Percentiles rank a stretch among this genome's conserved stretches.
These are phyloP conservation scores for Lentithecium fluviatile DNA, from an alignment of 495 filamentous ascomycete genomes.

Conservation along the genomic window DNA sequence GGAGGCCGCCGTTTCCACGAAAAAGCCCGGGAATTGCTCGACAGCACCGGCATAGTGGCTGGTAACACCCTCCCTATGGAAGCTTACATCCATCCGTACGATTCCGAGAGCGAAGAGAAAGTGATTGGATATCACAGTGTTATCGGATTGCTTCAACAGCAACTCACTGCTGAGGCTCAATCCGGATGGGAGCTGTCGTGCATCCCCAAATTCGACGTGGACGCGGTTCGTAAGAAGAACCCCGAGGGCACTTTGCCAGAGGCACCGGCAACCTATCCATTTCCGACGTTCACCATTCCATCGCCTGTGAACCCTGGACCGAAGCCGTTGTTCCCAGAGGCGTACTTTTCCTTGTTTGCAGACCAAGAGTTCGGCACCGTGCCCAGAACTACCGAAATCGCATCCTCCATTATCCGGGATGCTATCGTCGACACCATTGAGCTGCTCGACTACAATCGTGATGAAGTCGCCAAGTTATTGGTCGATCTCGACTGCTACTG, in stretches of 20 bases:
- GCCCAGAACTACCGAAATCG: slow-evolving; percentile 69
- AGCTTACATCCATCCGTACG: slow-evolving; percentile 78
- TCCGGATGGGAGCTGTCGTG: slow-evolving; percentile 73
- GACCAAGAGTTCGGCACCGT: slow-evolving; percentile 91
- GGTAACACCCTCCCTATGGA: slow-evolving; percentile 79
- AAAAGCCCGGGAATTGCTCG: slow-evolving; percentile 73
- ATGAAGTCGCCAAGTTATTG: slow-evolving; percentile 78
- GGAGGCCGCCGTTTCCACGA: slow-evolving; percentile 62
- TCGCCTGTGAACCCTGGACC: slow-evolving; percentile 69
- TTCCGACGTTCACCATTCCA: slow-evolving; percentile 74
- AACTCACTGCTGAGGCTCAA: slow-evolving; percentile 70
- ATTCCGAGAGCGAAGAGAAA: slow-evolving; percentile 52
- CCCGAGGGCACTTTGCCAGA: slow-evolving; percentile 19
- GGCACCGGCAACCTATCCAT: slow-evolving; percentile 58
- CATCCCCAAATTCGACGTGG: slow-evolving; percentile 79
- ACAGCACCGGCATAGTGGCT: slow-evolving; percentile 90
- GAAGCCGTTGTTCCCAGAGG: slow-evolving; percentile 80
- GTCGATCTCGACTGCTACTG: slow-evolving; percentile 97
- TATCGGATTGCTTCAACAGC: slow-evolving; percentile 80
- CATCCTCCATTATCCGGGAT: slow-evolving; percentile 80
- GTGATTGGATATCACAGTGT: slow-evolving; percentile 61
- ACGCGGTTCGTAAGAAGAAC: slow-evolving; percentile 40
- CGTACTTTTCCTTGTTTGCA: slow-evolving; percentile 89
- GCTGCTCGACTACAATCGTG: slow-evolving; percentile 87
- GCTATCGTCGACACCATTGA: slow-evolving; percentile 91